phyloP scores from a whole-genome alignment of 2,329 filamentous ascomycete species.

The Parastagonospora avenae region DNA sequence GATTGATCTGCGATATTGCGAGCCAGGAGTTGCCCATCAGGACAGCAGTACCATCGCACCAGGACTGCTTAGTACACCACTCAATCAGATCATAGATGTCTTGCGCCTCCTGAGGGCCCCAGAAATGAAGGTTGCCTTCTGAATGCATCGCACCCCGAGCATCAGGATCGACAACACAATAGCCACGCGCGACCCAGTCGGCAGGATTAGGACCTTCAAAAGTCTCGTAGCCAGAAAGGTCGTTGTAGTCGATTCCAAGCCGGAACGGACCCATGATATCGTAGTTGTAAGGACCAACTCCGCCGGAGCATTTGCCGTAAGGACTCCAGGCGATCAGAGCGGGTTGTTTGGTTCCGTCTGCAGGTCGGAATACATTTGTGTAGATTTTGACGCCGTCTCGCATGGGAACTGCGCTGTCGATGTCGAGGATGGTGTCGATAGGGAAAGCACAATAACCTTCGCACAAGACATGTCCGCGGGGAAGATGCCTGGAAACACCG shows the following conservation, averaged over 20 bases:
- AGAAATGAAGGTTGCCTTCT: constrained; percentile 27
- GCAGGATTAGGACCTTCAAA: constrained; percentile 51
- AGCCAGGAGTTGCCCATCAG: constrained; percentile 53
- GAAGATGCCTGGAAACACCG: too few species aligned
- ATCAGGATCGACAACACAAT: constrained; percentile 40
- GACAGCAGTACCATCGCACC: constrained; percentile 53
- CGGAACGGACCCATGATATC: not conserved
- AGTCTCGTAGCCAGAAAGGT: constrained; percentile 35
- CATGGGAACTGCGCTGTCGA: constrained; percentile 1
- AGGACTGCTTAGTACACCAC: constrained; percentile 44
- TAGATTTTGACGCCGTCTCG: constrained; percentile 7
- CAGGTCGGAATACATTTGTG: constrained; percentile 16
- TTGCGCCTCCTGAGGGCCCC: constrained; percentile 37
- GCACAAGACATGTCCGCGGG: too few species aligned
- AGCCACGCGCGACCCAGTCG: constrained; percentile 36
- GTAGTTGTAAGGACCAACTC: not conserved
- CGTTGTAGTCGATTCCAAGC: not conserved
- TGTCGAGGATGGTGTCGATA: not conserved
- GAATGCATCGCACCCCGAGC: constrained; percentile 29
- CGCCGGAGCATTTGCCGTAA: constrained; percentile 47
- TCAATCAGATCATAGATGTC: constrained; percentile 53
- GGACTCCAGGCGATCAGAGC: constrained; percentile 51
- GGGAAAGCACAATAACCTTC: too few species aligned
- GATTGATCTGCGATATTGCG: constrained; percentile 17
- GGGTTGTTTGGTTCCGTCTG: constrained; percentile 40